phyloP scores from a whole-genome alignment of 805 yeast species.

The Pichia nanzhaoensis region DNA sequence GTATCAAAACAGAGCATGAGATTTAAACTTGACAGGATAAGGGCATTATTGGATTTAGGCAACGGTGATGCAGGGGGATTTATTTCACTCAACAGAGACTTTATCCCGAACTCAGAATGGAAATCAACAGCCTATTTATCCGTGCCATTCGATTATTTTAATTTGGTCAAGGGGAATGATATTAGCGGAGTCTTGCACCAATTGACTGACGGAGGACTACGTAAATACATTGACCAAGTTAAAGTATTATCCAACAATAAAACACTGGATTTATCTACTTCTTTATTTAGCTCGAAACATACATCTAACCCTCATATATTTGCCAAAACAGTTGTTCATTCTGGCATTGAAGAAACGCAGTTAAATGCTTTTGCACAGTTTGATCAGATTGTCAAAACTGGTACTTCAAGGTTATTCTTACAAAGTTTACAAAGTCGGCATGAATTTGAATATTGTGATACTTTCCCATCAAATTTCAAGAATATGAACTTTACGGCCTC shows the following conservation, averaged over 20 bases:
- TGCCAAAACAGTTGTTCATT: conserved; percentile 23
- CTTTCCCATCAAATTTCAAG: conserved; percentile 28
- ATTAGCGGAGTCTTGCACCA: conserved; percentile 2
- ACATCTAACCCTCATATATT: conserved; percentile 18
- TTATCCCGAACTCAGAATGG: conserved; percentile 30
- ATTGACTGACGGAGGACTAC: conserved; percentile 7
- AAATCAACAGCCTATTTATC: conserved; percentile 33
- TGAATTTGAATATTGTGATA: conserved; percentile 21
- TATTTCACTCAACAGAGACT: conserved; percentile 1
- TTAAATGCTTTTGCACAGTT: conserved; percentile 7
- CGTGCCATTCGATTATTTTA: conserved; percentile 40
- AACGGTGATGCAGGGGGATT: conserved; percentile 2
- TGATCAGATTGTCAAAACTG: conserved; percentile 11
- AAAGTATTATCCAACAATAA: conserved; percentile 2
- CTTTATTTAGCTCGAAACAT: not conserved
- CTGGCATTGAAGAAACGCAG: conserved; percentile 13
- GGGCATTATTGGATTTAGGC: conserved; percentile 2
- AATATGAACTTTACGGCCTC: conserved; percentile 10
- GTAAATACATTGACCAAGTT: conserved; percentile 3
- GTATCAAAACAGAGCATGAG: not conserved
- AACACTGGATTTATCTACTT: not conserved
- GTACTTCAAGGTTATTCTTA: conserved; percentile 17
- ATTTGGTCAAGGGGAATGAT: conserved; percentile 12
- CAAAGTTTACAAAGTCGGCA: conserved; percentile 11
- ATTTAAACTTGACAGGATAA: conserved; percentile 8